A percentile compares a stretch with the other conserved stretches of the same genome.
phyloP scores from a whole-genome alignment of 108 stramenopile species.

The Aurantiochytrium sp. region DNA sequence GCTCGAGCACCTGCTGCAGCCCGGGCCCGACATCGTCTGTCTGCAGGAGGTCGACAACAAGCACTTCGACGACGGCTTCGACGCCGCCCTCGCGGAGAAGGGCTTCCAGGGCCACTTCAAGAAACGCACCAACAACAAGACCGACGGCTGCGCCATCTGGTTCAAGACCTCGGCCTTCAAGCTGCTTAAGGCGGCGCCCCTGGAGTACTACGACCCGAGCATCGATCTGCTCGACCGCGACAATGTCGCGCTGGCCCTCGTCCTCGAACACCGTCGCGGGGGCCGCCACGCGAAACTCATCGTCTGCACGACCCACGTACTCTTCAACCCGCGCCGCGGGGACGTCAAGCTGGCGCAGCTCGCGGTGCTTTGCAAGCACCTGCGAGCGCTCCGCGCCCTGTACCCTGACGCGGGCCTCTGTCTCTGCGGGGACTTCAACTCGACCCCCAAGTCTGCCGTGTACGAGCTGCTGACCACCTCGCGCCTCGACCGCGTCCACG shows the following conservation, averaged over 20 bases:
- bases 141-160: conserved; percentile 46
- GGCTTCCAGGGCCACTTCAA: neutral
- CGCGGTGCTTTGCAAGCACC: conserved; percentile 3
- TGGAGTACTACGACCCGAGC: conserved; percentile 35
- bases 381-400: neutral
- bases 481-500: neutral
- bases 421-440: conserved; percentile 49
- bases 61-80: neutral
- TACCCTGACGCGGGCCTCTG: neutral
- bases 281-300: neutral
- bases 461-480: conserved; percentile 44
- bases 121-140: conserved; percentile 35
- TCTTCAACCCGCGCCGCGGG: conserved; percentile 46
- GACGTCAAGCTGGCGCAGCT: conserved; percentile 52
- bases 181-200: conserved; percentile 26
- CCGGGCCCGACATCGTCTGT: conserved; percentile 38
- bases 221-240: conserved; percentile 43
- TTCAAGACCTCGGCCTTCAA: neutral
- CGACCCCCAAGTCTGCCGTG: conserved; percentile 42
- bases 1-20: neutral
- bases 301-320: conserved; percentile 44
- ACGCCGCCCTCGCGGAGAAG: too few species aligned
- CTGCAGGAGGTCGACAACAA: conserved; percentile 45
- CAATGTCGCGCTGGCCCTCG: conserved; percentile 45
- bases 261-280: conserved; percentile 33